phyloP scores from a whole-genome alignment of 2,329 filamentous ascomycete species.

The Colletotrichum zoysiae region DNA sequence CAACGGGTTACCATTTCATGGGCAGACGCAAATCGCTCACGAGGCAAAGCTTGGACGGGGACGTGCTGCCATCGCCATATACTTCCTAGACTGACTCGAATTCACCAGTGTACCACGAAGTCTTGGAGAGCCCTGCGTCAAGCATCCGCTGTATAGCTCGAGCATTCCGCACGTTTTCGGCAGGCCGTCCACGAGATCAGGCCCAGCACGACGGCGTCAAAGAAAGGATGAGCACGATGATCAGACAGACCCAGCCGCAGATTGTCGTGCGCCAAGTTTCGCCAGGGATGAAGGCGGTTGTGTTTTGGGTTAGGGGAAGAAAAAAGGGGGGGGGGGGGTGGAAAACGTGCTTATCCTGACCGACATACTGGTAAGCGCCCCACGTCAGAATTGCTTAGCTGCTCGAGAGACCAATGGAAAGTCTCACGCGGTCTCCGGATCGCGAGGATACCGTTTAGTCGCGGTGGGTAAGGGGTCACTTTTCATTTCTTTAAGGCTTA shows the following conservation, averaged over 20 bases:
- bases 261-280: slow-evolving; percentile 34
- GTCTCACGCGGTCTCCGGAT: slow-evolving; percentile 5
- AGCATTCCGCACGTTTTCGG: slow-evolving; percentile 11
- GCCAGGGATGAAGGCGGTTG: slow-evolving; percentile 26
- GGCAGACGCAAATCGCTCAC: neutral
- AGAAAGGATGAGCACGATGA: slow-evolving; percentile 37
- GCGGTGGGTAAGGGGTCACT: slow-evolving; percentile 16
- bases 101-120: neutral
- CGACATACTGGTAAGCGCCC: slow-evolving; percentile 1
- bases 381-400: slow-evolving; percentile 33
- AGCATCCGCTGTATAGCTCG: slow-evolving; percentile 8
- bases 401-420: slow-evolving; percentile 11
- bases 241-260: slow-evolving; percentile 41
- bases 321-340: neutral
- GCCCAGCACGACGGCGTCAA: slow-evolving; percentile 4
- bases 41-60: neutral
- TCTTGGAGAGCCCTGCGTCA: neutral
- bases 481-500: slow-evolving; percentile 35
- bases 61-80: neutral
- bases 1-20: neutral
- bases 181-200: slow-evolving; percentile 9
- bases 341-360: neutral
- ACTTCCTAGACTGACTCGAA: neutral
- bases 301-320: slow-evolving; percentile 5
- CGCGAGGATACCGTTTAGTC: slow-evolving; percentile 3